Base-by-base conservation (phyloP, 208 protist genomes). In the Zelonia costaricensis region DNA sequence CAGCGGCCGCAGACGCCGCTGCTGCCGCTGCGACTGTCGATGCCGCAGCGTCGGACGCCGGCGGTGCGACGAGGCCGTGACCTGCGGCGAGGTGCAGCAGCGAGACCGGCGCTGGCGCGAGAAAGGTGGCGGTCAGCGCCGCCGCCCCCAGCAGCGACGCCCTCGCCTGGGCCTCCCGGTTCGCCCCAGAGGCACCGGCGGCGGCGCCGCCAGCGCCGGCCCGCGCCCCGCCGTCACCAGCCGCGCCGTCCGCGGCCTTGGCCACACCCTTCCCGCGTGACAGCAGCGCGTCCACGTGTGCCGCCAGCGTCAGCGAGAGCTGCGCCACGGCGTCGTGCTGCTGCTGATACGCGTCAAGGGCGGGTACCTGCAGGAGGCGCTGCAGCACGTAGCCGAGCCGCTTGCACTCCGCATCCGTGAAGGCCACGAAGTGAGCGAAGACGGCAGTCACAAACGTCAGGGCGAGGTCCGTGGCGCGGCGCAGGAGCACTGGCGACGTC, bases 391-490 rank as follows among this genome's bases (percentile, higher is more conserved):
- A 71, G 40, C 84, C 88, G 4, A 86, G 23, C 4, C 88, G 79
- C 63, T 83, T 85, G 60, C 74, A 79, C 71, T 94, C 88, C n/a
- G 74, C 76, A 65, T 89, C 82, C 1, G 84, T 91, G 45, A 90
- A 72, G 25, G 73, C 88, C 1, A 88, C 75, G 62, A 91, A 91
- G 48, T 85, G 80, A 9, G 82, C 86, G 49, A 82, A 71, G 43
- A 30, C 48, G 0, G 62, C 62, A 8, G 84, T 83, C 18, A 90
- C 64, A 18, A 88, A 69, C 6, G 74, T 71, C 33, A 90, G 69
- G 2, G 76, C 62, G 53, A 92, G 57, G 45, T 84, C 69, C 12
- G 85, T 52, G 33, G 68, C 78, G 1, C 45, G 45, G 27, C 44
- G 49, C 9, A 20, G 55, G 38, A 59, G 39, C 20, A 23, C 23